phyloP scores from a whole-genome alignment of 1,284 basidiomycete genomes.

The Ustilago lituana region DNA sequence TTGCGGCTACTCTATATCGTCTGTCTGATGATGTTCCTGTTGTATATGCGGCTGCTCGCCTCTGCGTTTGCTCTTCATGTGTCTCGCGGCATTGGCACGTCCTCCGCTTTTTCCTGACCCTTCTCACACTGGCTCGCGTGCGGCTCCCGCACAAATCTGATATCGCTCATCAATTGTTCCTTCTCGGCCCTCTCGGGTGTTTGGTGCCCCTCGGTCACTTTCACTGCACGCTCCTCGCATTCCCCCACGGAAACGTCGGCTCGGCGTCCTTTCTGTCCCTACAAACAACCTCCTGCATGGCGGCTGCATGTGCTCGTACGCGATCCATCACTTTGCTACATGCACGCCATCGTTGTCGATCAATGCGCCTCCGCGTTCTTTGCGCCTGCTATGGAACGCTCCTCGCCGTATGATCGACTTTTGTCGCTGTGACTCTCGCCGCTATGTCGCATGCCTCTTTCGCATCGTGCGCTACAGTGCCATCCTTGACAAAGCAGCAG shows the following conservation, averaged over 20 bases:
- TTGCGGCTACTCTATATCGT: not conserved
- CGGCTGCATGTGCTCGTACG: constrained; percentile 12
- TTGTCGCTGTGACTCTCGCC: not conserved
- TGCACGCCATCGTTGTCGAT: constrained; percentile 32
- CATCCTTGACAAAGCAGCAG: no score
- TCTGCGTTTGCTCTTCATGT: constrained; percentile 10
- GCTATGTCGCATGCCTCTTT: constrained; percentile 2
- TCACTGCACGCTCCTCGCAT: not conserved
- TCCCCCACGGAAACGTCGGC: constrained; percentile 9
- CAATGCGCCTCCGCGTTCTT: constrained; percentile 14
- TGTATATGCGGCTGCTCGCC: constrained; percentile 2
- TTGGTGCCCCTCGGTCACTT: not conserved
- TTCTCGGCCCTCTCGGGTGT: not conserved
- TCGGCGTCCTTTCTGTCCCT: constrained; percentile 9
- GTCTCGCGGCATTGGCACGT: constrained; percentile 32
- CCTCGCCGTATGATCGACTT: not conserved
- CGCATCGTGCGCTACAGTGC: not conserved
- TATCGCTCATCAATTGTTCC: constrained; percentile 30
- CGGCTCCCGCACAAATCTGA: constrained; percentile 24
- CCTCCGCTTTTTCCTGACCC: constrained; percentile 5
- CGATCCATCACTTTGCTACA: constrained; percentile 13
- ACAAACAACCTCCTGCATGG: constrained; percentile 34
- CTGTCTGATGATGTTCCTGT: not conserved
- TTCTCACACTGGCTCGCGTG: constrained; percentile 9
- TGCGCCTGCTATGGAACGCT: constrained; percentile 18